A percentile compares a stretch with the other conserved stretches of the same genome.
These are phyloP conservation scores for Globisporangium paddicum DNA, from an alignment of 352 stramenopile genomes.

Conservation along the genomic window DNA sequence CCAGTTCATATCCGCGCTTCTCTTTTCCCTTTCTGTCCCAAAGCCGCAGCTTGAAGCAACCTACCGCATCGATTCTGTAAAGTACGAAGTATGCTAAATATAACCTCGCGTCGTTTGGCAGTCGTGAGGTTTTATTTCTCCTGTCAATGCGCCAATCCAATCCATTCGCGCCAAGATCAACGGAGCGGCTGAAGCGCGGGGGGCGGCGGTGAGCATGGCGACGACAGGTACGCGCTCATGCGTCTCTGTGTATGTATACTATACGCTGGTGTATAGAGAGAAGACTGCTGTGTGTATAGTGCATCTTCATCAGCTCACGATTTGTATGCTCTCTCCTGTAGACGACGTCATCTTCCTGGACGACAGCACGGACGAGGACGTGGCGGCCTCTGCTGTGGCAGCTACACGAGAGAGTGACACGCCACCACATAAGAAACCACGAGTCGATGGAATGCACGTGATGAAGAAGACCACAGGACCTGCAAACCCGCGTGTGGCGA, in stretches of 20 bases:
- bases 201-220: background rate
- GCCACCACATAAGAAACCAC: constrained; percentile 11
- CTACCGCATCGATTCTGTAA: background rate
- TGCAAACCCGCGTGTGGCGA: background rate
- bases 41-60: background rate
- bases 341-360: constrained; percentile 44
- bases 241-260: background rate
- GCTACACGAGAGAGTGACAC: background rate
- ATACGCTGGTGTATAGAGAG: background rate
- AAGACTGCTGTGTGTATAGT: background rate
- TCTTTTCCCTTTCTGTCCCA: background rate
- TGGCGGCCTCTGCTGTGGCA: background rate
- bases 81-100: background rate
- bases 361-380: constrained; percentile 43
- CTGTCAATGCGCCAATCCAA: background rate
- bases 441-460: background rate
- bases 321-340: background rate
- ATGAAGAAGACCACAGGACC: background rate
- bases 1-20: constrained; percentile 59
- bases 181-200: constrained; percentile 1
- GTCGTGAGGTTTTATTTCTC: background rate
- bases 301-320: background rate
- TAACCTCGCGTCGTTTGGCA: constrained; percentile 5
- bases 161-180: constrained; percentile 3
- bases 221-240: background rate